Evolutionary conservation across 495 filamentous ascomycete genomes (phyloP), one percentile per base, ranked within the genome.

Genomic region (Cercophora sp.): DNA sequence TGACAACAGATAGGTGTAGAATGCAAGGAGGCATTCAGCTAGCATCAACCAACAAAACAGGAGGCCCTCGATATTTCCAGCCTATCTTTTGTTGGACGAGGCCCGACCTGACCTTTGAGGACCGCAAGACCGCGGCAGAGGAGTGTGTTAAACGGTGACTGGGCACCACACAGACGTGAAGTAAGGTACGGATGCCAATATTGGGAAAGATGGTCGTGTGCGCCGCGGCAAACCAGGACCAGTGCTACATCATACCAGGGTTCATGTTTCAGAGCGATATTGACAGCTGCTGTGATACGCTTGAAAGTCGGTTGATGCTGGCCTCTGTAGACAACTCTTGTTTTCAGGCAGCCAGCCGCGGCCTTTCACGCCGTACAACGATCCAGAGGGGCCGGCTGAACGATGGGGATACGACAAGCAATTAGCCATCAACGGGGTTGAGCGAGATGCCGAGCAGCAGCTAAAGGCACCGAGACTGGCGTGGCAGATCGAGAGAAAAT

Each of bases 171-270:
- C 39, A 41, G 13, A 9, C 48, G 16, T 47, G 16, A 19, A 24
- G 37, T 50, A 44, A 40, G 41, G 52, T 55, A 51, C 56, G 44
- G 52, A 51, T 46, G 32, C 29, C 20, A 48, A 34, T 51, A 25
- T 22, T n/a, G 36, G 36, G 19, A 20, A 24, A 23, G 20, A 10
- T 1, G 20, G 10, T 18, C 24, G 24, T 43, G 18, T 13, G 23
- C 25, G 44, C n/a, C 26, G 9, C 8, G 15, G 26, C 18, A 22
- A 41, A 32, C 24, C 43, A 48, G 18, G 24, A 4, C 20, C 15
- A 23, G 47, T 50, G 27, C 36, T 16, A 59, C 52, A 35, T 44
- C 35, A 27, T n/a, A 31, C 24, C 19, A 52, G 4, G n/a, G 20
- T 5, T 29, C 16, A 50, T 39, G 52, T 54, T 55, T 59, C 52